Conservation (phyloP, 176 grass and related monocot species). For the Raddia guianensis region DNA sequence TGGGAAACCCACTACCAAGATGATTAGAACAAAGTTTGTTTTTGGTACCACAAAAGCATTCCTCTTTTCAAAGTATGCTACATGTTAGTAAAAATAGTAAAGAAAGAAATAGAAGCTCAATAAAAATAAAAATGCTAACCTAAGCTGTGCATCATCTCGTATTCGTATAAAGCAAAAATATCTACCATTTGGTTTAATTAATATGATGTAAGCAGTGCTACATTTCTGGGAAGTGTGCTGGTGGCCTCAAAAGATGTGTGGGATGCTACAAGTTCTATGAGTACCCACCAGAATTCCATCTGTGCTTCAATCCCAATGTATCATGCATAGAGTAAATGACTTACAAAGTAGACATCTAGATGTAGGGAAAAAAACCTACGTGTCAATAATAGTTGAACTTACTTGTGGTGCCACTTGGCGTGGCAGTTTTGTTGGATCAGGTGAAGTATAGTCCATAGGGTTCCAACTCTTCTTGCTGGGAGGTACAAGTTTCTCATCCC, state of each 20-base stretch:
- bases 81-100: background rate
- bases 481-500: constrained; percentile 85
- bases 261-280: background rate
- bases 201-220: background rate
- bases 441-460: constrained; percentile 73
- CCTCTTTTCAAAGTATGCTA: background rate
- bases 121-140: background rate
- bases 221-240: background rate
- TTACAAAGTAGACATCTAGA: background rate
- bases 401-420: constrained; percentile 51
- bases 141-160: background rate
- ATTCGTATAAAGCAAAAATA: background rate
- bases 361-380: background rate
- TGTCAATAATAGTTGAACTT: constrained; percentile 29
- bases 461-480: constrained; percentile 75
- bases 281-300: background rate
- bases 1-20: background rate
- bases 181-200: background rate
- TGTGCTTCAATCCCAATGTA: background rate
- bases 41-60: background rate
- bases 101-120: background rate
- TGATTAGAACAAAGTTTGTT: background rate
- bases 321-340: background rate
- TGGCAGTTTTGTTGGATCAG: constrained; percentile 37
- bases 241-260: background rate